These are phyloP conservation scores for Magnaporthiopsis rhizophila DNA, from an alignment of 2,329 filamentous ascomycete genomes.

Conservation along the genomic window DNA sequence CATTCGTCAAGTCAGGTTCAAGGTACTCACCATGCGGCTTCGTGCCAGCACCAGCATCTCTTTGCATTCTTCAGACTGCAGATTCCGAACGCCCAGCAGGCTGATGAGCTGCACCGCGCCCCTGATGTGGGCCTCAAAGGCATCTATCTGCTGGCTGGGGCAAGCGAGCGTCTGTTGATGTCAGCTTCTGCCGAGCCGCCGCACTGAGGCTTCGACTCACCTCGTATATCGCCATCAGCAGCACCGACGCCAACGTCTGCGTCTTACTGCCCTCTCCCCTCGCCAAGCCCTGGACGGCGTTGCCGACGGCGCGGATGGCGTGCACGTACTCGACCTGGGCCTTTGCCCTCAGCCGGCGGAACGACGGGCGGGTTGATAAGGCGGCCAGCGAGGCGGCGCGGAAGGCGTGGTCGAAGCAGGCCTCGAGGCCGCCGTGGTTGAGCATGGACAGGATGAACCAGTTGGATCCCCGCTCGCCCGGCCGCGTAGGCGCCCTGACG, in stretches of 20 bases:
- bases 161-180: conserved; percentile 3
- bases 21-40: neutral
- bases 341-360: neutral
- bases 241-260: conserved; percentile 3
- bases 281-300: conserved; percentile 1
- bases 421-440: neutral
- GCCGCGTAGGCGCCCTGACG: neutral
- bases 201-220: neutral
- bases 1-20: no score
- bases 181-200: neutral
- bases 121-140: conserved; percentile 3
- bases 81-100: neutral
- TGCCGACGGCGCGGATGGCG: conserved; percentile 3
- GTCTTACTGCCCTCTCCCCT: neutral
- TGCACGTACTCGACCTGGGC: conserved; percentile 5
- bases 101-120: conserved; percentile 3
- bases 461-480: neutral
- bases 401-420: conserved; percentile 4
- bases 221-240: conserved; percentile 4
- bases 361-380: neutral
- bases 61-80: neutral
- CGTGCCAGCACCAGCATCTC: conserved; percentile 2
- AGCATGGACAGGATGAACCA: conserved; percentile 1
- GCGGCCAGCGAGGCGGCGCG: conserved; percentile 1
- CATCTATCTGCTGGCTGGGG: conserved; percentile 1